A percentile compares a stretch with the other conserved stretches of the same genome.
These are phyloP conservation scores for Populus euphratica DNA, from an alignment of 345 rosid species.

Conservation along the genomic window DNA sequence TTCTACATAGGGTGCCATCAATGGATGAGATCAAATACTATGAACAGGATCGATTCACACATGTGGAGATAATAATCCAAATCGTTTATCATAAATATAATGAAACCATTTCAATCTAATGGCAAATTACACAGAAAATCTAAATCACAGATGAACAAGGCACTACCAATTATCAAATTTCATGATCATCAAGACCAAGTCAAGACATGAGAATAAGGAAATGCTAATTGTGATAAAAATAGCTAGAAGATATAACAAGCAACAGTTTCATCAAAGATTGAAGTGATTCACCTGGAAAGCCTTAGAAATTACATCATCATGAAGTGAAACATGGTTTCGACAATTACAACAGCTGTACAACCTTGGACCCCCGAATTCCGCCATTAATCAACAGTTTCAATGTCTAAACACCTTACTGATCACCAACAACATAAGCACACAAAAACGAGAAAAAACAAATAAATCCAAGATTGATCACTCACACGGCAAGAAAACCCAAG, in stretches of 20 bases:
- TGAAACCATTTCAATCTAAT: not conserved
- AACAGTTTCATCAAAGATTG: not conserved
- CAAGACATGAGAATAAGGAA: not conserved
- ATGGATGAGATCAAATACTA: not conserved
- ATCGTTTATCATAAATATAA: not conserved
- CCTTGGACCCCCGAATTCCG: slow-evolving; percentile 65
- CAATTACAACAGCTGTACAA: slow-evolving; percentile 84
- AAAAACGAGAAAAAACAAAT: not conserved
- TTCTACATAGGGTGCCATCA: not conserved
- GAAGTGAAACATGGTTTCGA: slow-evolving; percentile 78
- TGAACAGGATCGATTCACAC: not conserved
- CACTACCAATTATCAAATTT: not conserved
- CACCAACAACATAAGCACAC: not conserved
- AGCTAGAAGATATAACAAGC: not conserved
- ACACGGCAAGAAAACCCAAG: not conserved
- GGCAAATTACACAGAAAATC: not conserved
- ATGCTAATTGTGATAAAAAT: not conserved
- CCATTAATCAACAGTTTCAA: slow-evolving; percentile 42
- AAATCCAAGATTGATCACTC: slow-evolving; percentile 4
- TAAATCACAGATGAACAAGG: not conserved
- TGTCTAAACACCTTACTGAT: slow-evolving; percentile 12
- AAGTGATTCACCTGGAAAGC: slow-evolving; percentile 74
- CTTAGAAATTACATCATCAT: slow-evolving; percentile 86
- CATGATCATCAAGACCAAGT: not conserved
- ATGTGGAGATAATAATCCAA: no score